Conservation (phyloP, 1,284 basidiomycete species). For the Trichosporon faecale region DNA sequence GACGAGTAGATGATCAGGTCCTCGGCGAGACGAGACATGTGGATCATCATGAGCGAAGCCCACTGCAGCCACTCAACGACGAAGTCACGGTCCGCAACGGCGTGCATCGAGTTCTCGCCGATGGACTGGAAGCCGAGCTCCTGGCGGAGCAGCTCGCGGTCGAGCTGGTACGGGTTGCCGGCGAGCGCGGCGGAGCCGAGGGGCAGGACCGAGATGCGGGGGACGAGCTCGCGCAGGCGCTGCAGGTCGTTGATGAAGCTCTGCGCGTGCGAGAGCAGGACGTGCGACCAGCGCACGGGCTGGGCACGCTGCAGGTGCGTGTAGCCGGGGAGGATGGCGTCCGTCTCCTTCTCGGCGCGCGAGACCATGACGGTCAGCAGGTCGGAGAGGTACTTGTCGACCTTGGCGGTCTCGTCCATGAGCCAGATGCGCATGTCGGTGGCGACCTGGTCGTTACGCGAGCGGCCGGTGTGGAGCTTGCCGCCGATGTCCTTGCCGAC, state of each 20-base stretch:
- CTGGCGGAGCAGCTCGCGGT: constrained; percentile 79
- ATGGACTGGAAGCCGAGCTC: constrained; percentile 81
- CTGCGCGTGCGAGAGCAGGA: constrained; percentile 90
- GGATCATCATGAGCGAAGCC: constrained; percentile 86
- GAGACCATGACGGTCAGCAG: constrained; percentile 84
- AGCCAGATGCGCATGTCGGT: constrained; percentile 98
- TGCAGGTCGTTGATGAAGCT: constrained; percentile 85
- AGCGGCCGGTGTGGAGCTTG: constrained; percentile 93
- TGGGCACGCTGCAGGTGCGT: constrained; percentile 96
- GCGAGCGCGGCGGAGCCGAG: constrained; percentile 92
- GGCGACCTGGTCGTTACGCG: constrained; percentile 95
- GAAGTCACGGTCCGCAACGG: constrained; percentile 95
- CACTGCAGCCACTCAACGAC: constrained; percentile 97
- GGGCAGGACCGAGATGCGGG: constrained; percentile 86
- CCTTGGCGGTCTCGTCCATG: constrained; percentile 69
- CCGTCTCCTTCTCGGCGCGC: constrained; percentile 86
- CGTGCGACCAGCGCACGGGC: constrained; percentile 97
- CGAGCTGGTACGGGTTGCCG: constrained; percentile 90
- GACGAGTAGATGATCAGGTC: constrained; percentile 96
- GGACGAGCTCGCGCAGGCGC: constrained; percentile 74
- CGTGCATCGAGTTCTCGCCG: constrained; percentile 91
- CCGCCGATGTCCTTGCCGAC: constrained; percentile 81
- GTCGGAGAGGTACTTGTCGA: constrained; percentile 70
- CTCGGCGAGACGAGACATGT: constrained; percentile 91
- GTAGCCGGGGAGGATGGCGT: constrained; percentile 89